Evolutionary conservation across 2,329 filamentous ascomycete genomes (phyloP), one percentile per base, ranked within the genome.

Genomic region (Pseudogymnoascus sp.): DNA sequence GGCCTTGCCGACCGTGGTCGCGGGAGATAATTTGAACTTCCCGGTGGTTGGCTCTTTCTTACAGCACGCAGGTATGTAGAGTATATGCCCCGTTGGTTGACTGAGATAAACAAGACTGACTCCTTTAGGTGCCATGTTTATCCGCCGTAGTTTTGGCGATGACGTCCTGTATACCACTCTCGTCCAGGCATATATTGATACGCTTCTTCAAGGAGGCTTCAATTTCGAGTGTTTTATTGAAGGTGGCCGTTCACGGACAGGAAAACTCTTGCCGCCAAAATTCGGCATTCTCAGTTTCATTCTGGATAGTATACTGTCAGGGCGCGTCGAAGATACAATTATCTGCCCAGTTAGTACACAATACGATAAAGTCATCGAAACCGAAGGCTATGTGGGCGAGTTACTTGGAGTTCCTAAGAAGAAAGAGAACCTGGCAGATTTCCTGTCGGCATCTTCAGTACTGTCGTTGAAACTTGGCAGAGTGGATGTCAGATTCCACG

Each of bases 221-320:
- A 97, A 99, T 73, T 85, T 99, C 59, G 93, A 97, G 75, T 99
- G 94, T 74, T 99, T 99, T 70, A 95, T 99, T 64, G 94, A 99
- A 77, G 94, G 94, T 14, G 92, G 93, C 1, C 84, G 94, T 16
- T 97, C 92, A 33, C 82, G 94, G 61, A 99, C 93, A 0, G 94
- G 94, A 28, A 99, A 99, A 76, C 82, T 99, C 2, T 76, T 99
- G 11, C 88, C 92, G 2, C 94, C 94, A 0, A 97, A 97, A 72
- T 97, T 97, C 68, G 94, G 94, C 8, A 97, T 99, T 64, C 78
- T 99, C 28, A 90, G 86, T 70, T 99, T 97, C 70, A 84, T 97
- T 40, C 78, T 99, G 16, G 94, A 99, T 69, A 95, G 91, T 68
- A 81, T 99, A 12, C 78, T 97, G 5, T 95, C 91, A 0, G 92